These are phyloP conservation scores for Tephrocybe rancida DNA, from an alignment of 768 basidiomycete species.

Conservation along the genomic window DNA sequence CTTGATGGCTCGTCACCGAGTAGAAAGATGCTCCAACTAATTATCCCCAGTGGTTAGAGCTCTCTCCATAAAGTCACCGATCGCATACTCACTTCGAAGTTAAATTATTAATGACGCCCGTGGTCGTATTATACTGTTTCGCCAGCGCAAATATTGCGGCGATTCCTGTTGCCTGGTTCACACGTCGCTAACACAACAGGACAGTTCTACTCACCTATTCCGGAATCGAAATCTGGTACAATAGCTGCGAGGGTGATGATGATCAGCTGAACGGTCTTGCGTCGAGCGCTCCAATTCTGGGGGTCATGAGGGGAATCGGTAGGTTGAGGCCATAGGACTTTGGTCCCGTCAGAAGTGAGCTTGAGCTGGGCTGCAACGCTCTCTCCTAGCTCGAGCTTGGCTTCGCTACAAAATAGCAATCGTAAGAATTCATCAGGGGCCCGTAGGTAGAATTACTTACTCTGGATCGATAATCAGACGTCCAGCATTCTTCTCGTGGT, in stretches of 20 bases:
- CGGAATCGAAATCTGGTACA: slow-evolving; percentile 70
- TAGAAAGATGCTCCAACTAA: slow-evolving; percentile 68
- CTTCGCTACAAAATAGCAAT: slow-evolving; percentile 44
- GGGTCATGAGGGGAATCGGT: slow-evolving; percentile 64
- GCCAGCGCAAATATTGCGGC: slow-evolving; percentile 65
- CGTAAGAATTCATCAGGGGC: background rate
- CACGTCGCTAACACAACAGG: background rate
- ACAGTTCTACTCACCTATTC: slow-evolving; percentile 47
- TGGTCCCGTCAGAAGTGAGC: slow-evolving; percentile 55
- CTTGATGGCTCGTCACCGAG: slow-evolving; percentile 37
- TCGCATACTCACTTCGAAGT: slow-evolving; percentile 56
- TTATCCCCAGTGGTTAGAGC: background rate
- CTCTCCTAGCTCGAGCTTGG: slow-evolving; percentile 62
- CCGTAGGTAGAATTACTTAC: slow-evolving; percentile 35
- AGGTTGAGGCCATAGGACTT: slow-evolving; percentile 73
- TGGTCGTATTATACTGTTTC: slow-evolving; percentile 52
- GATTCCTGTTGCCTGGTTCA: slow-evolving; percentile 43
- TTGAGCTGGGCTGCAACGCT: slow-evolving; percentile 56
- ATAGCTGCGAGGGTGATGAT: slow-evolving; percentile 67
- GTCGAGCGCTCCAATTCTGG: slow-evolving; percentile 60
- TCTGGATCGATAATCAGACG: slow-evolving; percentile 63
- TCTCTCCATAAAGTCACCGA: no score
- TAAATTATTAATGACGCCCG: slow-evolving; percentile 60
- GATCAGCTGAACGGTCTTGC: slow-evolving; percentile 57
- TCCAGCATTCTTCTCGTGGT: slow-evolving; percentile 59